A percentile compares a stretch with the other conserved stretches of the same genome.
These are phyloP conservation scores for Colletotrichum sublineola DNA, from an alignment of 2,329 filamentous ascomycete genomes.

Conservation along the genomic window DNA sequence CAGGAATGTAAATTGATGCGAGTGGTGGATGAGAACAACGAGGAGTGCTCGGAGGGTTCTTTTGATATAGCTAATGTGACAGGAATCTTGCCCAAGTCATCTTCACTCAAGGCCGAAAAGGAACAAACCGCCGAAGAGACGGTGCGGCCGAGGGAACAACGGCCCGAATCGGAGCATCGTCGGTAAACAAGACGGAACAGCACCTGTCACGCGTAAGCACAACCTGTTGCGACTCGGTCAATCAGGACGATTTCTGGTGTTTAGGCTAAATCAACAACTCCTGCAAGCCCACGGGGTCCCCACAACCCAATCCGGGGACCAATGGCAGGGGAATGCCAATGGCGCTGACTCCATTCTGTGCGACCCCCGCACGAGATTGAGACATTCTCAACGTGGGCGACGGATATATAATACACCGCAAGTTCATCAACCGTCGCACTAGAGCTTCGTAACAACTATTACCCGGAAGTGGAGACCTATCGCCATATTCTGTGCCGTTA, in stretches of 20 bases:
- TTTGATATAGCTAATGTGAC: constrained; percentile 3
- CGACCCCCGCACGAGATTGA: constrained; percentile 3
- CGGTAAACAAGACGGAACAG: constrained; percentile 30
- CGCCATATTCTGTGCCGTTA: neutral
- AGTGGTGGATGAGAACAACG: neutral
- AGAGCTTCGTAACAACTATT: neutral
- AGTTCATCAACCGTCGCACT: neutral
- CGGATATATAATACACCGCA: neutral
- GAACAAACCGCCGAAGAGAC: constrained; percentile 25
- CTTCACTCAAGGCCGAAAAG: neutral
- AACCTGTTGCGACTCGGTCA: neutral
- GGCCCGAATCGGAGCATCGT: constrained; percentile 37
- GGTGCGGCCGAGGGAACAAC: constrained; percentile 2
- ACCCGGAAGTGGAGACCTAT: neutral
- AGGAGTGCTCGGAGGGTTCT: neutral
- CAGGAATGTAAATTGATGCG: neutral
- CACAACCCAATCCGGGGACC: constrained; percentile 32
- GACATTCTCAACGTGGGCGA: too few species aligned
- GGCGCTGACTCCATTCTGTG: constrained; percentile 24
- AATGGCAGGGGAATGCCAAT: constrained; percentile 32
- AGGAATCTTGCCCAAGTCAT: neutral
- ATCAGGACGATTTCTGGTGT: constrained; percentile 8
- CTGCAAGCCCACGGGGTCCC: constrained; percentile 31
- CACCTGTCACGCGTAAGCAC: constrained; percentile 31
- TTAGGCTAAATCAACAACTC: constrained; percentile 36